phyloP scores from a whole-genome alignment of 345 rosid genomes.

The Salix brachista region DNA sequence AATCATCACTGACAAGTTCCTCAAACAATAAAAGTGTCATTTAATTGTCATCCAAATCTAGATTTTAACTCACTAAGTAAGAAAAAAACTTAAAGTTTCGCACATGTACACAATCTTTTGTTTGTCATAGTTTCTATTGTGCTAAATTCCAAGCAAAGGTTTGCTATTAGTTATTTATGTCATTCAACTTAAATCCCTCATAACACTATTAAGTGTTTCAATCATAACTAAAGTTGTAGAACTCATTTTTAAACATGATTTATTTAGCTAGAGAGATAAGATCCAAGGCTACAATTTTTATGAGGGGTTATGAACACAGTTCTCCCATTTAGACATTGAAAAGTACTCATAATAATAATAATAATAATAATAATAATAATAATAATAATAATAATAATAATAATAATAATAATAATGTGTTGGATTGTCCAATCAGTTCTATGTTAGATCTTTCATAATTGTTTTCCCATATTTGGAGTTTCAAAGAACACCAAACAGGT shows the following conservation, averaged over 20 bases:
- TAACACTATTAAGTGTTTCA: rapidly evolving
- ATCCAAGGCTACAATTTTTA: neutral
- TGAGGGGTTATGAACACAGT: rapidly evolving
- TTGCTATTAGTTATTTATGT: too few relatives aligned
- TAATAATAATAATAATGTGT: too few relatives aligned
- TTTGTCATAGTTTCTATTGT: neutral
- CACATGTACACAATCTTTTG: too few relatives aligned
- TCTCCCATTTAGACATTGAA: neutral
- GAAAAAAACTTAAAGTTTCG: neutral
- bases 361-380: too few relatives aligned
- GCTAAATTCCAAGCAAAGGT: neutral
- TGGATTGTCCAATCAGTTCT: rapidly evolving
- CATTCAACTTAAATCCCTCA: neutral
- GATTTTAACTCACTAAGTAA: too few relatives aligned
- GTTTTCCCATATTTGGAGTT: too few relatives aligned
- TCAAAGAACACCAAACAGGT: rapidly evolving
- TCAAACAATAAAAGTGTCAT: rapidly evolving
- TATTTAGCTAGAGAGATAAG: neutral
- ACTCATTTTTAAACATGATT: neutral
- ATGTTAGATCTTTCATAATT: too few relatives aligned
- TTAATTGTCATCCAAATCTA: neutral
- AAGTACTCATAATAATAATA: neutral
- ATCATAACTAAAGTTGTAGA: neutral
- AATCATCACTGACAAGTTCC: too few relatives aligned
- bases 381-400: too few relatives aligned